Conservation (phyloP, 2,329 filamentous ascomycete genomes). For the Penicillium expansum region DNA sequence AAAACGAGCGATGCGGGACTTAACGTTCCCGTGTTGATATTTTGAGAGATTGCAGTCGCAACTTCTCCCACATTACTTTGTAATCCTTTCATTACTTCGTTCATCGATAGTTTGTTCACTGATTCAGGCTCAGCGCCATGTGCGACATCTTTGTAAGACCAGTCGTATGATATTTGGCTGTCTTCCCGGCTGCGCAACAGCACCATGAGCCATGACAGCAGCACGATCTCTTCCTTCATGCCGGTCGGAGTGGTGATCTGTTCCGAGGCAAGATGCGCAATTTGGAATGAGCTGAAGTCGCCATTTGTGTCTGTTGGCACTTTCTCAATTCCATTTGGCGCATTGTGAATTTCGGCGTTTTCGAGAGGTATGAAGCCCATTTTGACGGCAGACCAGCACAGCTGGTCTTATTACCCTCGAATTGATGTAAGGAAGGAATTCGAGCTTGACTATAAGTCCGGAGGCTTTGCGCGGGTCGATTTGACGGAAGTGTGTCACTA, state of each 20-base stretch:
- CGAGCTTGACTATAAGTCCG: conserved; percentile 4
- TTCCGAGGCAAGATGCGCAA: conserved; percentile 29
- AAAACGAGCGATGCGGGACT: conserved; percentile 19
- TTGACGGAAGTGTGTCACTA: conserved; percentile 14
- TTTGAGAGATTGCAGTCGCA: conserved; percentile 26
- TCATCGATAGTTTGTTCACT: conserved; percentile 27
- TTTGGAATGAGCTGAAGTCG: conserved; percentile 26
- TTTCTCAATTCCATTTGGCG: conserved; percentile 3
- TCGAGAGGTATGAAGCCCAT: conserved; percentile 19
- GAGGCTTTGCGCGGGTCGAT: conserved; percentile 10
- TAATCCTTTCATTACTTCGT: conserved; percentile 35
- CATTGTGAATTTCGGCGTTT: conserved; percentile 3
- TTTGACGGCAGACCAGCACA: conserved; percentile 9
- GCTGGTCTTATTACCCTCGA: conserved; percentile 6
- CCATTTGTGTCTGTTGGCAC: conserved; percentile 2
- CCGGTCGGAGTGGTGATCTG: conserved; percentile 30
- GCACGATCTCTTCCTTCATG: conserved; percentile 43
- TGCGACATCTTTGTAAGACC: conserved; percentile 32
- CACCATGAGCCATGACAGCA: conserved; percentile 48
- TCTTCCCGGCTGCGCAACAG: conserved; percentile 46
- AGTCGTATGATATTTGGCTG: conserved; percentile 39
- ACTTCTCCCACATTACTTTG: conserved; percentile 31
- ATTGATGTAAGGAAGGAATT: conserved; percentile 5
- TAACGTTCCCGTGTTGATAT: conserved; percentile 18
- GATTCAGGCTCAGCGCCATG: conserved; percentile 17